Evolutionary conservation across 1,284 basidiomycete species (phyloP), one percentile per base, ranked within the genome.

Genomic region (Ceratorhiza oryzae-sativae): DNA sequence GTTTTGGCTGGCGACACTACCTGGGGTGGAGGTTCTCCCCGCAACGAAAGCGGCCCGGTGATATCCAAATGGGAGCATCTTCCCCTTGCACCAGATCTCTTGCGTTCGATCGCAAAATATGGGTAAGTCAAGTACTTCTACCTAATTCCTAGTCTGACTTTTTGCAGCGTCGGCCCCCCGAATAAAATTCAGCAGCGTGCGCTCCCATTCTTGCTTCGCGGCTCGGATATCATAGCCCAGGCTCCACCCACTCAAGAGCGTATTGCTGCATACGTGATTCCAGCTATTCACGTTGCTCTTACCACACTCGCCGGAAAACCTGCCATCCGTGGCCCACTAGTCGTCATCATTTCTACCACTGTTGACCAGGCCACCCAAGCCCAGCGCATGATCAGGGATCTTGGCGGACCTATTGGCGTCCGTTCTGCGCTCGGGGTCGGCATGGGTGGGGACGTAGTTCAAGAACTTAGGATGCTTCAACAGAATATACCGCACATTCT

Each of bases 181-280:
- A 98, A 98, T 82, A 99, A 98, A 84, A 97, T 98, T 75, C 97
- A 99, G 81, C 95, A 97, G 79, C 89, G 96, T 70, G 95, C 97
- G 48, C 84, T 99, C 71, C 97, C 97, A 0, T 98, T 97, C 82
- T 89, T 99, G 74, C 85, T 98, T 60, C 90, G 93, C 72, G 93
- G 95, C 9, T 89, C 93, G 51, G 97, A 99, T 77, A 97, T 98
- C 77, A 98, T 99, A 76, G 96, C 96, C 5, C 97, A 99, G 82
- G 97, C 97, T 12, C 97, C 97, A 51, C 96, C 97, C 0, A 98
- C 97, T 0, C 97, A 98, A 80, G 97, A 99, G 80, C 88, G 97
- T 56, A 98, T 99, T 78, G 96, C 97, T 36, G 94, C 95, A 71
- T 99, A 99, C 80, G 92, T 95, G 59, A 95, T 97, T 73, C 95